Conservation (phyloP, 768 basidiomycete species). For the Lactarius sp. region DNA sequence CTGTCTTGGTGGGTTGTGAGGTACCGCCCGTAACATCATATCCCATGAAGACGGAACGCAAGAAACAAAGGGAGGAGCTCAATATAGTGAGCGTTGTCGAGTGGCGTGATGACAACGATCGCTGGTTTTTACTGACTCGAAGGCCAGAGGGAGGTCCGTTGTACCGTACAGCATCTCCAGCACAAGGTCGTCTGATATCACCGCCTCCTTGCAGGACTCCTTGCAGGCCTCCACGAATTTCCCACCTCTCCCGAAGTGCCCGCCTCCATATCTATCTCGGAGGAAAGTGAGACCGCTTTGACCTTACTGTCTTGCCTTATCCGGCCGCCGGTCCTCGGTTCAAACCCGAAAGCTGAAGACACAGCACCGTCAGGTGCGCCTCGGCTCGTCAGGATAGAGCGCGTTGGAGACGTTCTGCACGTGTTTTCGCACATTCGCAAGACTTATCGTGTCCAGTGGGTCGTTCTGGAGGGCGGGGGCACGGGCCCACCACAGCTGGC, state of each 20-base stretch:
- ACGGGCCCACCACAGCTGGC: constrained; percentile 38
- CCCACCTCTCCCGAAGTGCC: constrained; percentile 59
- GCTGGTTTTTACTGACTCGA: constrained; percentile 72
- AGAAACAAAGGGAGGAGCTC: constrained; percentile 78
- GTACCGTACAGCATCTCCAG: background rate
- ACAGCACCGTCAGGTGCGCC: constrained; percentile 14
- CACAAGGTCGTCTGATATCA: constrained; percentile 1
- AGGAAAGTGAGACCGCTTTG: constrained; percentile 34
- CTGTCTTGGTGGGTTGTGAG: constrained; percentile 28
- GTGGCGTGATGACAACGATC: constrained; percentile 50
- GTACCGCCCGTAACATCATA: constrained; percentile 56
- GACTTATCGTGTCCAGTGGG: constrained; percentile 75
- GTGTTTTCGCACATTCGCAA: constrained; percentile 89
- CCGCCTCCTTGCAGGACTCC: constrained; percentile 53
- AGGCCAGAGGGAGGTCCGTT: constrained; percentile 73
- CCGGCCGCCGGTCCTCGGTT: constrained; percentile 25
- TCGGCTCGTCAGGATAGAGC: constrained; percentile 43
- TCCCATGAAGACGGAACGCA: constrained; percentile 82
- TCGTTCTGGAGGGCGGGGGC: constrained; percentile 54
- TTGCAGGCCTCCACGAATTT: constrained; percentile 89
- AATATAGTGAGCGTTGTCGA: constrained; percentile 85
- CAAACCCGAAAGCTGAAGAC: constrained; percentile 8
- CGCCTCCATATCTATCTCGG: constrained; percentile 37
- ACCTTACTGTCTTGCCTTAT: constrained; percentile 41
- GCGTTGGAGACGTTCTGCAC: constrained; percentile 66